These are phyloP conservation scores for Aspergillus melleus DNA, from an alignment of 2,329 filamentous ascomycete genomes.

Conservation along the genomic window DNA sequence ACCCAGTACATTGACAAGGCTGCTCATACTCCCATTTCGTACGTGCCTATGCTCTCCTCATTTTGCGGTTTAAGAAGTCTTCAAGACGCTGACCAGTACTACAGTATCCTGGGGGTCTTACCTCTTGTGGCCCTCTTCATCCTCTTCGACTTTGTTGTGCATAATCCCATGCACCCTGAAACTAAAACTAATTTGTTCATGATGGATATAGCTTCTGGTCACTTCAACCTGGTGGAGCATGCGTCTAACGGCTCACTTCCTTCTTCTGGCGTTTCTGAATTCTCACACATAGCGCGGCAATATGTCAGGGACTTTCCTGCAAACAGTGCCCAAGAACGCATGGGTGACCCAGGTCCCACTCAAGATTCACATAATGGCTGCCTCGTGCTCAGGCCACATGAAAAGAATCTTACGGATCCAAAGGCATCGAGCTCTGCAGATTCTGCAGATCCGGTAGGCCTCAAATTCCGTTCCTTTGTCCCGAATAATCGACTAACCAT, in stretches of 20 bases:
- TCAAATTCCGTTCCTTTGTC: neutral
- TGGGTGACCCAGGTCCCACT: neutral
- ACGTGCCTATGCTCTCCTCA: slow-evolving; percentile 13
- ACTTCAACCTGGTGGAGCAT: slow-evolving; percentile 45
- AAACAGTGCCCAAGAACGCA: neutral
- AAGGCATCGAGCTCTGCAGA: neutral
- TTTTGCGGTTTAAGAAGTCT: neutral
- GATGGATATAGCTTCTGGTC: slow-evolving; percentile 44
- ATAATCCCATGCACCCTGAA: slow-evolving; percentile 37
- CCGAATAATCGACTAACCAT: neutral
- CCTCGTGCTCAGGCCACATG: neutral
- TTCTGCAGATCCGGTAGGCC: neutral
- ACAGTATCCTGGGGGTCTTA: slow-evolving; percentile 33
- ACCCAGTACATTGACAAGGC: slow-evolving; percentile 33
- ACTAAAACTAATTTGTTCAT: slow-evolving; percentile 40
- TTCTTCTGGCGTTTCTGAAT: slow-evolving; percentile 40
- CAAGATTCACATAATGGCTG: neutral
- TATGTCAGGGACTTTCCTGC: slow-evolving; percentile 27
- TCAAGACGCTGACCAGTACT: neutral
- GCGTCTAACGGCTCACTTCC: slow-evolving; percentile 39
- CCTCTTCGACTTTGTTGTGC: slow-evolving; percentile 45
- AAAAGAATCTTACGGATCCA: neutral
- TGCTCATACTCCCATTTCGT: slow-evolving; percentile 37
- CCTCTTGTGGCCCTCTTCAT: slow-evolving; percentile 43
- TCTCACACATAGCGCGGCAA: slow-evolving; percentile 45